Percentiles rank a stretch among this genome's conserved stretches.
These are phyloP conservation scores for Drechslerella coelobrocha DNA, from an alignment of 2,329 filamentous ascomycete genomes.

Conservation along the genomic window DNA sequence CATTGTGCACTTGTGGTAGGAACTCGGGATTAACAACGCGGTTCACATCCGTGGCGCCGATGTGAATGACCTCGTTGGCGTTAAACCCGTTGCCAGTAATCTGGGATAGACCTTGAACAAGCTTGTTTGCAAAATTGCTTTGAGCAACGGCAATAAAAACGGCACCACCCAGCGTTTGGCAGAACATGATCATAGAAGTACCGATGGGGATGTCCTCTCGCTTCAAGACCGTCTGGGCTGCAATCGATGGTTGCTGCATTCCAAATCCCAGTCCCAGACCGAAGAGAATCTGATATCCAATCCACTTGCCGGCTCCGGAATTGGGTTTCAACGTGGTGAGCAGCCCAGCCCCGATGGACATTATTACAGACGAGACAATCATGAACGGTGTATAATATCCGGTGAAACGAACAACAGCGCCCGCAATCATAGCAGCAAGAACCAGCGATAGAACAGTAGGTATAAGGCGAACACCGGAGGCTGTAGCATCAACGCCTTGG, in stretches of 20 bases:
- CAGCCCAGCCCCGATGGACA: slow-evolving; percentile 64
- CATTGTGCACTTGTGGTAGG: slow-evolving; percentile 65
- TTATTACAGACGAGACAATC: slow-evolving; percentile 63
- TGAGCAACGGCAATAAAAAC: slow-evolving; percentile 67
- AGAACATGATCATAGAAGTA: slow-evolving; percentile 66
- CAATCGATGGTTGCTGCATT: slow-evolving; percentile 67
- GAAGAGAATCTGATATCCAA: slow-evolving; percentile 58
- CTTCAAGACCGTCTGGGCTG: slow-evolving; percentile 65
- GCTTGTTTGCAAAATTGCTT: slow-evolving; percentile 63
- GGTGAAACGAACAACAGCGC: slow-evolving; percentile 62
- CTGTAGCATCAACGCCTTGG: slow-evolving; percentile 63
- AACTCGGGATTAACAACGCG: slow-evolving; percentile 63
- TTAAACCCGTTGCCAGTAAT: slow-evolving; percentile 54
- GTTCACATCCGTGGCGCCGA: slow-evolving; percentile 69
- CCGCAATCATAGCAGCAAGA: slow-evolving; percentile 62
- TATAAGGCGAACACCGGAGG: slow-evolving; percentile 66
- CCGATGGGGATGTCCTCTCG: slow-evolving; percentile 65
- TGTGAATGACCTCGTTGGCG: slow-evolving; percentile 60
- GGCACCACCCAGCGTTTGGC: slow-evolving; percentile 67
- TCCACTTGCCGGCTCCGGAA: slow-evolving; percentile 61
- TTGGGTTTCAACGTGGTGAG: slow-evolving; percentile 62
- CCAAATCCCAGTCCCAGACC: slow-evolving; percentile 67
- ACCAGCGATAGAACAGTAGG: slow-evolving; percentile 65
- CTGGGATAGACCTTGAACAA: slow-evolving; percentile 55
- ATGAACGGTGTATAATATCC: slow-evolving; percentile 69